Base-by-base conservation (phyloP, 768 basidiomycete genomes). In the Tricholoma sp. region DNA sequence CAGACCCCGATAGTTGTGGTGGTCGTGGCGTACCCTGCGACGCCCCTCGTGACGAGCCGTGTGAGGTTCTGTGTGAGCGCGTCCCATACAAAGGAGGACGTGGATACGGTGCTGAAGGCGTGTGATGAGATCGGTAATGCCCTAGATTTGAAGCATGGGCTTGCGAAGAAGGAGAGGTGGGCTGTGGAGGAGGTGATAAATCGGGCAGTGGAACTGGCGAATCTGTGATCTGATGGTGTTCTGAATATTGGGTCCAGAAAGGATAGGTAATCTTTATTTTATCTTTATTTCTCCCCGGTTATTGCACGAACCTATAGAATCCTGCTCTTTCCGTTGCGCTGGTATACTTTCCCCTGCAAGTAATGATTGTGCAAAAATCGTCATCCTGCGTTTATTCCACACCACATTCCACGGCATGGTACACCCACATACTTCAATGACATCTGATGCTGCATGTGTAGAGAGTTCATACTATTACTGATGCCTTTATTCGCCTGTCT, bases 21-120 rank as follows among this genome's bases (percentile, higher is more conserved):
- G 20, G 90, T 96, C 32, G 93, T 97, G 6, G 87, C 85, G 28
- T 96, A 96, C 68, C 90, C 88, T 6, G 94, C 94, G 1, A 97
- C 94, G 28, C 86, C 94, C 13, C 82, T 98, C 39, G 85, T 94
- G 59, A 92, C 91, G 9, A 82, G 85, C 44, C 83, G 97, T 29
- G 92, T 94, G 53, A 80, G 97, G 64, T 97, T 98, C 79, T 98
- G 97, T 67, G 80, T 98, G 13, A 93, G 90, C 56, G 90, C 96
- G 10, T 77, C 94, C 49, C 97, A 99, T 78, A 98, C 95, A 55
- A 99, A 99, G 76, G 89, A 94, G 63, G 97, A 99, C 66, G 84
- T 98, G 56, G 97, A 99, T 73, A 74, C 75, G 11, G 74, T 98
- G 29, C 76, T 99, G 49, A 74, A 80, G 42, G 95, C 96, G 7